phyloP scores from a whole-genome alignment of 129 eudicot genomes.

The Escallonia herrerae region DNA sequence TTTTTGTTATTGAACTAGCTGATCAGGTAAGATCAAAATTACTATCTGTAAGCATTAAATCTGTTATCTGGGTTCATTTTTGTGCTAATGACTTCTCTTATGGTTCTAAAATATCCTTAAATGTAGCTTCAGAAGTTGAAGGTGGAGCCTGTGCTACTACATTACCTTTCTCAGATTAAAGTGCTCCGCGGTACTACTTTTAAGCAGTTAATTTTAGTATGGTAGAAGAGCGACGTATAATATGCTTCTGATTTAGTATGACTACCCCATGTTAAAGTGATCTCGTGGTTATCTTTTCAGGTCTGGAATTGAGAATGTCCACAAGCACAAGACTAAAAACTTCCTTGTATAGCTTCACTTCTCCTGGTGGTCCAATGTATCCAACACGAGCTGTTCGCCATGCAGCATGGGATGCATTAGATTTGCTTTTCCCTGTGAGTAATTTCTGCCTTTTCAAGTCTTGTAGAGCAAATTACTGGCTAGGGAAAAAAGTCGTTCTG shows the following conservation, averaged over 20 bases:
- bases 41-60: background rate
- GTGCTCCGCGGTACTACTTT: conserved; percentile 54
- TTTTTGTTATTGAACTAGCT: conserved; percentile 72
- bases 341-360: conserved; percentile 91
- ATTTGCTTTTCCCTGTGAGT: conserved; percentile 90
- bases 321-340: conserved; percentile 88
- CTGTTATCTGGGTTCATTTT: background rate
- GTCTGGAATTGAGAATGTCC: conserved; percentile 84
- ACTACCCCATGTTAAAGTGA: too few relatives aligned
- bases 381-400: conserved; percentile 98
- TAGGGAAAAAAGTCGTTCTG: background rate
- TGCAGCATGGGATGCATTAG: conserved; percentile 96
- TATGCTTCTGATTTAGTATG: too few relatives aligned
- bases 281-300: conserved; percentile 25
- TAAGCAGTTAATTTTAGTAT: background rate
- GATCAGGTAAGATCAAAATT: conserved; percentile 57
- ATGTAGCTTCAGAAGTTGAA: conserved; percentile 77
- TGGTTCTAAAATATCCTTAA: background rate
- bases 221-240: too few relatives aligned
- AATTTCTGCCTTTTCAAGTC: background rate
- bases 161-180: conserved; percentile 69
- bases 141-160: conserved; percentile 93
- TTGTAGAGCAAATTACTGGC: background rate
- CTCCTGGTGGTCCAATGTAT: conserved; percentile 98
- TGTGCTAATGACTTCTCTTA: background rate